Evolutionary conservation across 805 yeast genomes (phyloP).

Genomic region (Cyberlindnera galapagoensis): DNA sequence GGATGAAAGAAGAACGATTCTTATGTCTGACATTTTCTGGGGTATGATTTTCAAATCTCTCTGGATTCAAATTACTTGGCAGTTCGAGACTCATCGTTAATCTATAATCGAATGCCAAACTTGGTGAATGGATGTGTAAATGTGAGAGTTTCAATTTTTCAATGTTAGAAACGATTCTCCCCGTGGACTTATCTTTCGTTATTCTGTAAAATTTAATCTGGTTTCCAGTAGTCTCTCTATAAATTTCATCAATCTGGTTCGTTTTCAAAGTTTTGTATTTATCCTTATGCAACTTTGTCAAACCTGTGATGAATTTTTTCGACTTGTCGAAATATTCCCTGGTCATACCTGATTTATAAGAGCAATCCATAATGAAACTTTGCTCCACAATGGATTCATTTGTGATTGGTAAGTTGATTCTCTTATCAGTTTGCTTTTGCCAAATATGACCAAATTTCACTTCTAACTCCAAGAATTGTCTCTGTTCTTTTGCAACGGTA

Average conservation of each 20-base stretch:
- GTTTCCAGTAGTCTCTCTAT: conserved; percentile 54
- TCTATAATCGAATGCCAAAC: conserved; percentile 69
- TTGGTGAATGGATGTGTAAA: conserved; percentile 66
- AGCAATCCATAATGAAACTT: conserved; percentile 48
- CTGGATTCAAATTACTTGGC: conserved; percentile 58
- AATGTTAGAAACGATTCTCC: conserved; percentile 60
- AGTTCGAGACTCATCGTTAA: conserved; percentile 71
- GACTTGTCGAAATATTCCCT: conserved; percentile 53
- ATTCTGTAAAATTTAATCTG: conserved; percentile 58
- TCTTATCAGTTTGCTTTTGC: conserved; percentile 53
- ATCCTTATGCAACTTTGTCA: conserved; percentile 45
- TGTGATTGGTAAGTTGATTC: conserved; percentile 59
- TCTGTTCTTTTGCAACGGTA: conserved; percentile 49
- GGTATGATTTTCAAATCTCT: conserved; percentile 43
- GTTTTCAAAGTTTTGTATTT: conserved; percentile 56
- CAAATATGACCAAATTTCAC: conserved; percentile 67
- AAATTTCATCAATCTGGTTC: conserved; percentile 56
- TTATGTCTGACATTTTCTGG: conserved; percentile 60
- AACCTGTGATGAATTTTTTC: conserved; percentile 45
- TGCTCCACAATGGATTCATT: conserved; percentile 54
- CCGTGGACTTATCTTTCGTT: conserved; percentile 61
- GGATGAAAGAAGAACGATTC: conserved; percentile 66
- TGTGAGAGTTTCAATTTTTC: conserved; percentile 72
- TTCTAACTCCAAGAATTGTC: conserved; percentile 63
- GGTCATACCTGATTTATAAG: conserved; percentile 61